These are phyloP conservation scores for Backusella circina DNA, from an alignment of 192 early-diverging fungal species.

Conservation along the genomic window DNA sequence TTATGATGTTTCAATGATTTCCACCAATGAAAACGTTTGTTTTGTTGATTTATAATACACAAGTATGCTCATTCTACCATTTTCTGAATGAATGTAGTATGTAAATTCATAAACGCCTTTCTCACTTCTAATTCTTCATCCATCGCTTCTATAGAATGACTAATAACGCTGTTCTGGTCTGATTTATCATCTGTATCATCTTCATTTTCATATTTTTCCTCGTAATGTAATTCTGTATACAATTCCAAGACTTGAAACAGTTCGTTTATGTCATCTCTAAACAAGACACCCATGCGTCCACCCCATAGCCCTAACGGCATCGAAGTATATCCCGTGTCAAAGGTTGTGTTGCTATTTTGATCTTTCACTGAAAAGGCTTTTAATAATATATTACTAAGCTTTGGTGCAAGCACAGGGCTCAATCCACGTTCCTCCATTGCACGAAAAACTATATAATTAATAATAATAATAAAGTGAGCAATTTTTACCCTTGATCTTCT, in stretches of 20 bases:
- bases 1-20: not conserved
- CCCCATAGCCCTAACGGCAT: slow-evolving; percentile 30
- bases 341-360: not conserved
- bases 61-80: not conserved
- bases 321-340: slow-evolving; percentile 6
- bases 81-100: slow-evolving; percentile 16
- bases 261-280: slow-evolving; percentile 20
- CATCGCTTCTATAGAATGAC: not conserved
- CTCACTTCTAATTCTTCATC: slow-evolving; percentile 7
- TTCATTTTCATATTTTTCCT: not conserved
- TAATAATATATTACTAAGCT: slow-evolving; percentile 5
- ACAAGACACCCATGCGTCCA: slow-evolving; percentile 24
- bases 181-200: not conserved
- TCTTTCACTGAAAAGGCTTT: not conserved
- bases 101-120: slow-evolving; percentile 25
- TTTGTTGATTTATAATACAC: not conserved
- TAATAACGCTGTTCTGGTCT: not conserved
- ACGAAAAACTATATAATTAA: slow-evolving; percentile 5
- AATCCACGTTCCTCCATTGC: not conserved
- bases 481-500: not conserved
- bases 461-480: not conserved
- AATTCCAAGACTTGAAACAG: slow-evolving; percentile 7
- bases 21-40: not conserved
- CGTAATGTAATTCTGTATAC: not conserved
- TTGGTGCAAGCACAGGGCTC: not conserved